Evolutionary conservation across 495 filamentous ascomycete genomes (phyloP).

Genomic region (Neurospora sp.): DNA sequence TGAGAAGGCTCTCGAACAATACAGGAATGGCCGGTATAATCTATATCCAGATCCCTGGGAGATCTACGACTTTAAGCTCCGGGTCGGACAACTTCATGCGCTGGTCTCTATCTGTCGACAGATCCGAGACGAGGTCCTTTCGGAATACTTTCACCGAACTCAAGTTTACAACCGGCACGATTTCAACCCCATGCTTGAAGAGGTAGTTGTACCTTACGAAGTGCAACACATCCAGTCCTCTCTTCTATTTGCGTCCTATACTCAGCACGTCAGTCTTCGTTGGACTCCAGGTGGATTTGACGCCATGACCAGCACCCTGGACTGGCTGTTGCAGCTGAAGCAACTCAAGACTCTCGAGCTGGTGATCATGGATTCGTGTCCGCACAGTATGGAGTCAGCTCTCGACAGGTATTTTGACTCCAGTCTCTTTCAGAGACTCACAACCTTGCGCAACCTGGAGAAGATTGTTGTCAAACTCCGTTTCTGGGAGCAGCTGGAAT

Average conservation of each 20-base stretch:
- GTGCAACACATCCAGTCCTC: neutral
- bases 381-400: too few relatives aligned
- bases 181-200: too few relatives aligned
- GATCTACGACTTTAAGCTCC: too few relatives aligned
- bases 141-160: neutral
- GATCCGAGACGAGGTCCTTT: too few relatives aligned
- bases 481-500: neutral
- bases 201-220: too few relatives aligned
- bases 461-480: neutral
- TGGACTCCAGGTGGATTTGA: accelerated
- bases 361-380: neutral
- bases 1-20: too few relatives aligned
- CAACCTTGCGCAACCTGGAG: neutral
- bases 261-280: neutral
- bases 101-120: too few relatives aligned
- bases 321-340: neutral
- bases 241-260: neutral
- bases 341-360: neutral
- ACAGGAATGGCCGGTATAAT: too few relatives aligned
- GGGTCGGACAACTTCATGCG: too few relatives aligned
- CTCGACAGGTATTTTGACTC: neutral
- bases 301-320: neutral
- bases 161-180: neutral
- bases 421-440: neutral
- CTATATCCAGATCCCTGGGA: too few relatives aligned